phyloP scores from a whole-genome alignment of 345 rosid genomes.

The Pugionium cornutum region DNA sequence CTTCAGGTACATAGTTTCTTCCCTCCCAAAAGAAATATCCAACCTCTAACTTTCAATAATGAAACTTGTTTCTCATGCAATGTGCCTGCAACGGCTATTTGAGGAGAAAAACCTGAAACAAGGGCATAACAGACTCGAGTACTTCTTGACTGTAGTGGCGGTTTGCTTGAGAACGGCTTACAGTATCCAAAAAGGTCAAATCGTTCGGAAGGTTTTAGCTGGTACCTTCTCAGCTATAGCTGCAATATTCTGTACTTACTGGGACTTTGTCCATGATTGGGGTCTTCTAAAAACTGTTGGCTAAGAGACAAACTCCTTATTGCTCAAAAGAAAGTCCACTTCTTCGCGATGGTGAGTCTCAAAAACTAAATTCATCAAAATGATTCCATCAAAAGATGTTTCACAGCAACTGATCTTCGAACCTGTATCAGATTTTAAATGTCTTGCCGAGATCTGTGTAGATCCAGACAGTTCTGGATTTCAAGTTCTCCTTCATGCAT shows the following conservation, averaged over 20 bases:
- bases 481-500: constrained; percentile 45
- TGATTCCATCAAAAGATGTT: constrained; percentile 11
- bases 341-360: constrained; percentile 56
- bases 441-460: constrained; percentile 68
- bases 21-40: background rate
- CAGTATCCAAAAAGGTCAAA: constrained; percentile 28
- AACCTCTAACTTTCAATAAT: constrained; percentile 10
- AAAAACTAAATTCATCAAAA: background rate
- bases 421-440: constrained; percentile 48
- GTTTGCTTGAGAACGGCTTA: constrained; percentile 61
- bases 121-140: constrained; percentile 61
- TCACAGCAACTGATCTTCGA: constrained; percentile 21
- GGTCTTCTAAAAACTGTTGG: constrained; percentile 69
- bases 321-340: constrained; percentile 55
- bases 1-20: constrained; percentile 50
- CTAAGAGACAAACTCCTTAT: constrained; percentile 70
- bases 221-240: constrained; percentile 49
- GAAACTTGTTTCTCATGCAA: constrained; percentile 30
- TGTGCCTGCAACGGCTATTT: constrained; percentile 60
- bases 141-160: constrained; percentile 60
- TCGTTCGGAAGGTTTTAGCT: constrained; percentile 47
- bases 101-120: constrained; percentile 63
- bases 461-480: constrained; percentile 59
- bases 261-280: constrained; percentile 74
- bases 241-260: constrained; percentile 52